These are phyloP conservation scores for Penicillium hordei DNA, from an alignment of 2,329 filamentous ascomycete genomes.

Conservation along the genomic window DNA sequence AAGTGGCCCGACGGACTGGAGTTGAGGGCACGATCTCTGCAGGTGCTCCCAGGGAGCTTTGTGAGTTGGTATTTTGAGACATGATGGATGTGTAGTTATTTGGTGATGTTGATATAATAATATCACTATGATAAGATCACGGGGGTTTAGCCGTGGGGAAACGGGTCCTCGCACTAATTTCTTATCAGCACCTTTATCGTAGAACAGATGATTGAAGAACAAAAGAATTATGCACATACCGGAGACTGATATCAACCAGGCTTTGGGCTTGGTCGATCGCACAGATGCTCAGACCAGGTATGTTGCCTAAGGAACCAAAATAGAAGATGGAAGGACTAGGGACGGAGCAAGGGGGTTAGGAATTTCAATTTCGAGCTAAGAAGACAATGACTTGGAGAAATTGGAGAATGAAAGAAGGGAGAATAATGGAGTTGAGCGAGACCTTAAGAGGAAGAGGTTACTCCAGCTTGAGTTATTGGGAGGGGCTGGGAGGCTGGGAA, in stretches of 20 bases:
- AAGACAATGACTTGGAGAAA: slow-evolving; percentile 2
- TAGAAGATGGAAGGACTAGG: background rate
- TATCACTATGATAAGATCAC: slow-evolving; percentile 5
- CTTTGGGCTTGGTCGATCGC: background rate
- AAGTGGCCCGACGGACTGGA: slow-evolving; percentile 32
- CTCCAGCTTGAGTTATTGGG: slow-evolving; percentile 9
- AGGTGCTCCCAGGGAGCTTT: slow-evolving; percentile 39
- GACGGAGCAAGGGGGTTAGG: background rate
- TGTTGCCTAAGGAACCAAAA: slow-evolving; percentile 7
- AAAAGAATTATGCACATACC: slow-evolving; percentile 28
- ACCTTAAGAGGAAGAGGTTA: slow-evolving; percentile 25
- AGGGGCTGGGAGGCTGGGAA: slow-evolving; percentile 30
- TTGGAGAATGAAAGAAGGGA: slow-evolving; percentile 10
- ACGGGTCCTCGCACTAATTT: slow-evolving; percentile 24
- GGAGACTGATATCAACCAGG: slow-evolving; percentile 8
- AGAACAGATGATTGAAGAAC: slow-evolving; percentile 10
- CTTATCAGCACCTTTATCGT: slow-evolving; percentile 10
- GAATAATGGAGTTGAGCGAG: slow-evolving; percentile 17
- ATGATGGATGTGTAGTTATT: slow-evolving; percentile 24
- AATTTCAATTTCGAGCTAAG: background rate
- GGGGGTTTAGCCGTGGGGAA: slow-evolving; percentile 20
- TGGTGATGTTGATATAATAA: slow-evolving; percentile 2
- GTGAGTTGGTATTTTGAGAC: slow-evolving; percentile 36
- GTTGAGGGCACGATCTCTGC: slow-evolving; percentile 42
- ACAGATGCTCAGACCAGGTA: slow-evolving; percentile 8